Base-by-base conservation (phyloP, 768 basidiomycete species). In the Pleurotus tuoliensis region DNA sequence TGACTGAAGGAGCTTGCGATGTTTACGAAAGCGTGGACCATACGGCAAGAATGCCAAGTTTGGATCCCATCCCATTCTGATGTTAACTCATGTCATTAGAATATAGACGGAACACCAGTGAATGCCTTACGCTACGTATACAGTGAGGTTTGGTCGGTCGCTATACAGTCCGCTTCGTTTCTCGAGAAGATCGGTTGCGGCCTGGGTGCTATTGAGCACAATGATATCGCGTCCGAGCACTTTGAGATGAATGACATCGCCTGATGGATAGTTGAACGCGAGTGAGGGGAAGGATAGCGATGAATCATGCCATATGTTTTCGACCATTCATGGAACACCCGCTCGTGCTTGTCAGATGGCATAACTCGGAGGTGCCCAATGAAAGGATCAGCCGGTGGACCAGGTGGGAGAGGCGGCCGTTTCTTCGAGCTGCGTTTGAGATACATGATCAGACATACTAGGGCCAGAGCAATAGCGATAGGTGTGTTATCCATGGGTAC, bases 131-230 rank as follows among this genome's bases (percentile, higher is more conserved):
- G 58, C 59, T 59, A 15, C 47, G 57, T 51, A 63, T 39, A 50
- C n/a, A 3, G 56, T 43, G 22, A 58, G 47, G 30, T 48, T 25
- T 3, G 69, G 69, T 24, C 71, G 59, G 50, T 70, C 68, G 18
- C 69, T 68, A 60, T 72, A 71, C 2, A 69, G 63, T 8, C 57
- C 38, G 30, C 64, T 63, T 18, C 66, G 59, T 54, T 69, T 71
- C 16, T 72, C 66, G 11, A 73, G 59, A 53, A 77, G 63, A 8
- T 72, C 71, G 9, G 55, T 59, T 9, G 66, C 67, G 18, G 61
- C 63, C 30, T 66, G 59, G 16, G 50, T 44, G 24, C 62, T 63
- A 55, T 72, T 71, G n/a, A 73, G 55, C 47, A 73, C 58, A 43
- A 73, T 58, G 52, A 72, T 63, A 7, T 62, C 53, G 13, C 60